Evolutionary conservation across 345 rosid species (phyloP).

Genomic region (Brassica nigra): DNA sequence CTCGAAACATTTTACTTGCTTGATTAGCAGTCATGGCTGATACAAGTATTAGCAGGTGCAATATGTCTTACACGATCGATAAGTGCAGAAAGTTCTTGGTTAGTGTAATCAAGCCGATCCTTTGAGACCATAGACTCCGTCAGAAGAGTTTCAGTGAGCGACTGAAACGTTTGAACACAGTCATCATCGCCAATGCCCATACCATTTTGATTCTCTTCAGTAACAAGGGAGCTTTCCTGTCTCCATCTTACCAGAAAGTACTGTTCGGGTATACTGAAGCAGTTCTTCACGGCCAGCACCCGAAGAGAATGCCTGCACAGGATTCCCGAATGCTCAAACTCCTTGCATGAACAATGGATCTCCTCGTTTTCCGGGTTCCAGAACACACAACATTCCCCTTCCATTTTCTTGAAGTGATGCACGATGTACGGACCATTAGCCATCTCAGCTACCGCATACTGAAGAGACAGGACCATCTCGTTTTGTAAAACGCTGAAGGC

Average conservation of each 20-base stretch:
- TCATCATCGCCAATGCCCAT: conserved; percentile 44
- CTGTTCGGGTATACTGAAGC: conserved; percentile 79
- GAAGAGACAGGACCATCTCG: conserved; percentile 81
- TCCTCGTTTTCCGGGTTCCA: conserved; percentile 81
- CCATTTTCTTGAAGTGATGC: conserved; percentile 82
- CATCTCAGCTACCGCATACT: conserved; percentile 75
- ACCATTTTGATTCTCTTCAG: conserved; percentile 49
- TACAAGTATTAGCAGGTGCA: conserved; percentile 44
- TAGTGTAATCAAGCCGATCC: conserved; percentile 63
- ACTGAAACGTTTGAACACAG: conserved; percentile 65
- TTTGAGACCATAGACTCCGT: conserved; percentile 68
- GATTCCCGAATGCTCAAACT: conserved; percentile 79
- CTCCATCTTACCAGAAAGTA: conserved; percentile 80
- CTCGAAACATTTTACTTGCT: conserved; percentile 1
- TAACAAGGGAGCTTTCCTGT: conserved; percentile 50
- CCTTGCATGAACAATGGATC: conserved; percentile 90
- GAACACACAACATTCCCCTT: conserved; percentile 65
- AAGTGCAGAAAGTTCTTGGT: conserved; percentile 61
- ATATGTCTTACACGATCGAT: conserved; percentile 63
- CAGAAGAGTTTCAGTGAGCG: conserved; percentile 64
- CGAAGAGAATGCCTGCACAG: conserved; percentile 84
- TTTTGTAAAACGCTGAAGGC: conserved; percentile 75
- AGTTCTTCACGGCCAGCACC: conserved; percentile 68
- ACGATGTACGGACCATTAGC: conserved; percentile 74
- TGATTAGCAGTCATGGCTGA: conserved; percentile 42